Evolutionary conservation across 2,329 filamentous ascomycete species (phyloP).

Genomic region (Elsinoe arachidis): DNA sequence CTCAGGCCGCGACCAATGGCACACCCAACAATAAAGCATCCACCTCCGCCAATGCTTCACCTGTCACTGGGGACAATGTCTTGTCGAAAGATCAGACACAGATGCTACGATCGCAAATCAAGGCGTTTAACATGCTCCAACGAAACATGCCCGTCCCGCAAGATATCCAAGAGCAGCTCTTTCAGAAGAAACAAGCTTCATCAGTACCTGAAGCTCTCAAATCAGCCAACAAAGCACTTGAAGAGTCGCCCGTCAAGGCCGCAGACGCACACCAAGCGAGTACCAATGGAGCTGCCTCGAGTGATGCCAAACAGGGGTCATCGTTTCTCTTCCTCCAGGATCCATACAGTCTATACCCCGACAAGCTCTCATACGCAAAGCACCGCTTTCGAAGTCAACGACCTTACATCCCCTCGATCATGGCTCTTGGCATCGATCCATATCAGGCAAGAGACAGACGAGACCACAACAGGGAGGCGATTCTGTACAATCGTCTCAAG

Average conservation of each 20-base stretch:
- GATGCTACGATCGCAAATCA: conserved; percentile 74
- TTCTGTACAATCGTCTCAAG: conserved; percentile 83
- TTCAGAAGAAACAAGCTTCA: conserved; percentile 45
- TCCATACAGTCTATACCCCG: conserved; percentile 53
- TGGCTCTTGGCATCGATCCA: conserved; percentile 80
- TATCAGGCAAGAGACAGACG: conserved; percentile 56
- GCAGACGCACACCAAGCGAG: conserved; percentile 32
- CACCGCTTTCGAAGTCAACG: conserved; percentile 70
- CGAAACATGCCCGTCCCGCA: conserved; percentile 77
- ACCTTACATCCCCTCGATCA: conserved; percentile 74
- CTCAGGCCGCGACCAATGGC: conserved; percentile 25
- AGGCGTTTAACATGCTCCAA: conserved; percentile 80
- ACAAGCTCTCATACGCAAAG: conserved; percentile 66
- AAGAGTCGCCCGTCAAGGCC: conserved; percentile 38
- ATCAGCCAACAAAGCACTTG: conserved; percentile 42
- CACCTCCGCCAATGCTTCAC: conserved; percentile 22
- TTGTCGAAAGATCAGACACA: conserved; percentile 73
- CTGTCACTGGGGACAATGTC: conserved; percentile 30
- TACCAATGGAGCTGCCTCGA: conserved; percentile 32
- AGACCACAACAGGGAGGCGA: conserved; percentile 69
- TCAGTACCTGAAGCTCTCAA: conserved; percentile 33
- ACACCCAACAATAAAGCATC: conserved; percentile 17
- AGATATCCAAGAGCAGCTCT: conserved; percentile 73
- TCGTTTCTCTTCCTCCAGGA: conserved; percentile 67
- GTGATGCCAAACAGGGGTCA: conserved; percentile 28